A percentile compares a stretch with the other conserved stretches of the same genome.
Evolutionary conservation across 2,329 filamentous ascomycete species (phyloP).

Genomic region (Trichophyton mentagrophytes): DNA sequence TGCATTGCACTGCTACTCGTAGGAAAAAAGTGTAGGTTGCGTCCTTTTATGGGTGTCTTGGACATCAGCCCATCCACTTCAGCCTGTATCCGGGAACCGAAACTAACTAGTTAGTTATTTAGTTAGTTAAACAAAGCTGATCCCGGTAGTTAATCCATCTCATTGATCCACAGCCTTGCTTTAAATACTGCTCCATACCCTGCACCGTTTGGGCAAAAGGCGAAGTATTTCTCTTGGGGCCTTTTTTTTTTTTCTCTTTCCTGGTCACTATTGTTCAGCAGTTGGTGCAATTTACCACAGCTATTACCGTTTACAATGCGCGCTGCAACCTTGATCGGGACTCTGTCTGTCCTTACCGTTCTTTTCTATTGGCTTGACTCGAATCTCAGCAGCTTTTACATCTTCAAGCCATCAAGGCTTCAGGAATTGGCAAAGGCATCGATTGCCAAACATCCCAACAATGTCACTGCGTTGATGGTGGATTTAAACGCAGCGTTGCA

Average conservation of each 20-base stretch:
- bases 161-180: neutral
- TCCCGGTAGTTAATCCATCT: neutral
- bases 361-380: slow-evolving; percentile 8
- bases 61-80: neutral
- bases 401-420: slow-evolving; percentile 15
- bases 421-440: slow-evolving; percentile 15
- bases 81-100: neutral
- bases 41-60: neutral
- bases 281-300: neutral
- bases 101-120: neutral
- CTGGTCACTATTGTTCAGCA: neutral
- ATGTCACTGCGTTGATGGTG: slow-evolving; percentile 22
- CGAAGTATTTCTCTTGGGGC: slow-evolving; percentile 9
- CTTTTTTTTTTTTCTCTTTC: slow-evolving; percentile 10
- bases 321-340: neutral
- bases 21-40: neutral
- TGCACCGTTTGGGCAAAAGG: neutral
- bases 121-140: neutral
- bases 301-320: neutral
- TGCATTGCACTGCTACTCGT: neutral
- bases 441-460: slow-evolving; percentile 20
- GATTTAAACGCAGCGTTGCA: slow-evolving; percentile 10
- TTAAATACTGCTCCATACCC: neutral
- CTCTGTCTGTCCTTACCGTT: slow-evolving; percentile 1
- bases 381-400: slow-evolving; percentile 12